Base-by-base conservation (phyloP, 352 stramenopile genomes). In the Phytopythium oedochilum region DNA sequence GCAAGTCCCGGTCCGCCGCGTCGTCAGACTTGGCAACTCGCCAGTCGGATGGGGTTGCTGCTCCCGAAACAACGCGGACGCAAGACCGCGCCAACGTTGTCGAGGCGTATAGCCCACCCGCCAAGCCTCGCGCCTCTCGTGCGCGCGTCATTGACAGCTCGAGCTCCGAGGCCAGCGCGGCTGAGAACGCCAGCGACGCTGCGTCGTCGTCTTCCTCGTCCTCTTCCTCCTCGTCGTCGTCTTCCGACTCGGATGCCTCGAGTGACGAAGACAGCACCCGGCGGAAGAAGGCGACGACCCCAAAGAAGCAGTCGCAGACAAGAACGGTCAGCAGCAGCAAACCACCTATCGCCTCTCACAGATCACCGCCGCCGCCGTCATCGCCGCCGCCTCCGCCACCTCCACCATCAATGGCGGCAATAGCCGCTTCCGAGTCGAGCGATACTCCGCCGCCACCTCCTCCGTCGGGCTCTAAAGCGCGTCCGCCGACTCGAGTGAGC, bases 71-170 rank as follows among this genome's bases (percentile, higher is more conserved):
- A 22, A 5, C 29, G n/a, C n/a, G n/a, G 34, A 56, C 15, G 22
- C 59, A 35, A 71, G 70, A 47, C 23, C 57, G n/a, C 70, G 56
- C 5, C 28, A 29, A 26, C 62, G 61, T 29, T 22, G 40, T 18
- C 0, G 40, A 29, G 22, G 10, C 23, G 40, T 20, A 46, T 11
- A 53, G 20, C 9, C n/a, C 28, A 25, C 28, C 29, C 14, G 20
- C 55, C 39, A 78, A 74, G 55, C 31, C 59, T 20, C 72, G 64
- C 10, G 22, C 15, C n/a, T 46, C 40, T 17, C 62, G 66, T 7
- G 68, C 86, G 10, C 56, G 75, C 25, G 71, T 85, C 42, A 89
- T 73, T 48, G 71, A 82, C 42, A 92, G 73, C 56, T 88, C 78
- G 1, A 89, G 76, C 62, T 88, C 78, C 15, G 76, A 89, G 1